These are phyloP conservation scores for Xylaria intraflava DNA, from an alignment of 495 filamentous ascomycete species.

Conservation along the genomic window DNA sequence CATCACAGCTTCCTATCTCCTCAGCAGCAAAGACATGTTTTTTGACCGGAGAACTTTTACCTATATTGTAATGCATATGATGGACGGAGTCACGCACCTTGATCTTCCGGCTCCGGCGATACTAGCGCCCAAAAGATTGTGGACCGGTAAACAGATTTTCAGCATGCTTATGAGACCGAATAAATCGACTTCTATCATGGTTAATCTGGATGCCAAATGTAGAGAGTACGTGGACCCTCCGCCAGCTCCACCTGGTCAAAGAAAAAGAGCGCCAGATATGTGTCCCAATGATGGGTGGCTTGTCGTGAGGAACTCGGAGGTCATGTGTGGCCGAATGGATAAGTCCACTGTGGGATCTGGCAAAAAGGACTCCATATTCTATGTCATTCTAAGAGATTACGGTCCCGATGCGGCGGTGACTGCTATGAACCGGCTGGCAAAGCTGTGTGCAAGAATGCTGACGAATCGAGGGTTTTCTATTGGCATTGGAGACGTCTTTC, in stretches of 20 bases:
- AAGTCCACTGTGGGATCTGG: conserved; percentile 91
- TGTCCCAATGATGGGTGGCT: conserved; percentile 80
- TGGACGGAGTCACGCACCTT: conserved; percentile 69
- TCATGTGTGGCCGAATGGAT: conserved; percentile 98
- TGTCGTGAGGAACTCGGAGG: conserved; percentile 89
- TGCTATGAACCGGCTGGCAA: conserved; percentile 91
- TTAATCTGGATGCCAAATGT: conserved; percentile 91
- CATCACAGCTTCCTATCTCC: conserved; percentile 86
- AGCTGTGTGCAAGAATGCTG: conserved; percentile 81
- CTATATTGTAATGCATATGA: conserved; percentile 90
- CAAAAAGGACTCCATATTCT: conserved; percentile 97
- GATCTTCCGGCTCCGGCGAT: conserved; percentile 83
- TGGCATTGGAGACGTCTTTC: conserved; percentile 89
- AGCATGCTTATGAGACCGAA: conserved; percentile 93
- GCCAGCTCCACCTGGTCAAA: conserved; percentile 33
- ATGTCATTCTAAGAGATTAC: conserved; percentile 89
- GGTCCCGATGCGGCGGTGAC: conserved; percentile 81
- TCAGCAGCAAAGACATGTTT: conserved; percentile 90
- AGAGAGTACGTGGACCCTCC: conserved; percentile 60
- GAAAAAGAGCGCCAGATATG: conserved; percentile 55
- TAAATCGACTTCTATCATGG: conserved; percentile 64
- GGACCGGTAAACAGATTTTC: conserved; percentile 98
- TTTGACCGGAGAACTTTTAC: conserved; percentile 80
- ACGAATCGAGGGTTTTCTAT: conserved; percentile 93
- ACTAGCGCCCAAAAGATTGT: conserved; percentile 76